phyloP scores from a whole-genome alignment of 2,329 filamentous ascomycete genomes.

The Diaporthe vaccinii region DNA sequence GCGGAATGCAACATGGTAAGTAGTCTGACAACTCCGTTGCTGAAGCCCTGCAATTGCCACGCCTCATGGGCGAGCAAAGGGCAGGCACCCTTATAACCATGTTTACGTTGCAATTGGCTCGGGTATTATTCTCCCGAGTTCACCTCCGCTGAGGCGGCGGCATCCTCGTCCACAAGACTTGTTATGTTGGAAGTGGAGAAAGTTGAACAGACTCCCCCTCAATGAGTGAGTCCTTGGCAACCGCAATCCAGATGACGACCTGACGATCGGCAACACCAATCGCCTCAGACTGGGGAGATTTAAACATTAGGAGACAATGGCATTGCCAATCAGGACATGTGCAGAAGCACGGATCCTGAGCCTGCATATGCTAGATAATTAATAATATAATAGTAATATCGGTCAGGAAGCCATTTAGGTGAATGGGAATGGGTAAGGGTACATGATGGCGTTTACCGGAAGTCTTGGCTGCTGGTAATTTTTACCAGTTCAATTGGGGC shows the following conservation, averaged over 20 bases:
- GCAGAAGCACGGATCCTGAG: too few species aligned
- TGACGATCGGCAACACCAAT: not conserved
- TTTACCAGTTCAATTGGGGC: too few species aligned
- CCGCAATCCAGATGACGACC: not conserved
- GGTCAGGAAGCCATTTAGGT: too few species aligned
- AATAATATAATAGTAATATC: too few species aligned
- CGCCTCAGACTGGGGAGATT: not conserved
- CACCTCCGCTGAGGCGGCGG: conserved; percentile 9
- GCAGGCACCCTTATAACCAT: not conserved
- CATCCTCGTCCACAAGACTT: not conserved
- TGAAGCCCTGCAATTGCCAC: too few species aligned
- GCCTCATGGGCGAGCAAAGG: not conserved
- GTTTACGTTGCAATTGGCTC: conserved; percentile 7
- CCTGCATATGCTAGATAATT: too few species aligned
- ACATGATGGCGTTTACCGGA: too few species aligned
- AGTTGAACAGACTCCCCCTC: not conserved
- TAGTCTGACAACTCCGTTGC: conserved; percentile 2
- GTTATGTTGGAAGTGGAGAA: not conserved
- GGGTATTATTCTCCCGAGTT: conserved; percentile 4
- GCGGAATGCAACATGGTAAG: not conserved
- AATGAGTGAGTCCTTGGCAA: not conserved
- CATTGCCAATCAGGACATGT: too few species aligned
- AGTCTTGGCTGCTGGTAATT: too few species aligned
- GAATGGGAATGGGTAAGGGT: too few species aligned
- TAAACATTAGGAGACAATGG: not conserved